Base-by-base conservation (phyloP, 2,329 filamentous ascomycete genomes). In the Ascochyta clinopodiicola region DNA sequence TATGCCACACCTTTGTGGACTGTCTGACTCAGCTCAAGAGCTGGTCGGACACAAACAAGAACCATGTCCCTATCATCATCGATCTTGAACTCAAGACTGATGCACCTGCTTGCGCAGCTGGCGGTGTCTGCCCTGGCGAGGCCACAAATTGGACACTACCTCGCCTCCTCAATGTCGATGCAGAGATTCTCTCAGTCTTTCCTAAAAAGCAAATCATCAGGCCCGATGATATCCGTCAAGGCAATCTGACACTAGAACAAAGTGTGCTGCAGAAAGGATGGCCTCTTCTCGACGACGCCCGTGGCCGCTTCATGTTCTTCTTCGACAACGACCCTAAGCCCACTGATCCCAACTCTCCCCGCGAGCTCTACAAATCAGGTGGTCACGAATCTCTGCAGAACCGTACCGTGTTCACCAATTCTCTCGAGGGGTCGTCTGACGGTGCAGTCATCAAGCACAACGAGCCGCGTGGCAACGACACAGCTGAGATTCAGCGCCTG, bases 401-500 rank as follows among this genome's bases (percentile, higher is more conserved):
- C 43, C 75, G 80, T 21, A 77, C 78, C 2, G 68, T 83, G 13
- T 83, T 82, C 64, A 82, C 80, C 8, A 82, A 83, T 59, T 74
- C 77, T 0, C 57, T 75, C 3, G 80, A 80, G 34, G 81, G 80
- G 19, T 63, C 75, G 1, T 51, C 75, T 0, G 80, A 82, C 57
- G 79, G 75, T 40, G 81, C 81, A 0, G 80, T 83, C 59, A 80
- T 82, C 61, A 83, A 82, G 70, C 70, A 79, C 46, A 82, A 82
- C 59, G 75, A 80, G 34, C 79, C 80, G 0, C 65, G 63, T 15
- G 64, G 62, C 6, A 64, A 68, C 3, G 71, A 77, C 32, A 66
- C 72, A 2, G 72, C 65, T 12, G 73, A 78, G 42, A 81, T 82
- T 46, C 76, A 77, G 55, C 65, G 74, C 7, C 72, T 81, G 34